Evolutionary conservation across 768 basidiomycete genomes (phyloP).

Genomic region (Mycena polygramma): DNA sequence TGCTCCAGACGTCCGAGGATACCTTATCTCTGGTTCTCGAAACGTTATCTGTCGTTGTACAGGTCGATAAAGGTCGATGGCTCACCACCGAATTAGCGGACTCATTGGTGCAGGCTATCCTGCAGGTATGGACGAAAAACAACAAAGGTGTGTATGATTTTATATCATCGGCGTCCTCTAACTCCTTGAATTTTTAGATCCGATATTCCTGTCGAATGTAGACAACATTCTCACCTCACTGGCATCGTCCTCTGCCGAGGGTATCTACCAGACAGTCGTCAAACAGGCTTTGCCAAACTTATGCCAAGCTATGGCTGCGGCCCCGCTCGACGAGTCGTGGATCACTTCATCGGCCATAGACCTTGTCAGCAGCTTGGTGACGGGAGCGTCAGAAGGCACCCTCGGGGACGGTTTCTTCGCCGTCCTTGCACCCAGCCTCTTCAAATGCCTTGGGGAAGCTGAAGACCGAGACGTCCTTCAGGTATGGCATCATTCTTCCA

Average conservation of each 20-base stretch:
- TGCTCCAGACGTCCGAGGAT: slow-evolving; percentile 86
- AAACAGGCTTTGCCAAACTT: slow-evolving; percentile 81
- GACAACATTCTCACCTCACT: slow-evolving; percentile 84
- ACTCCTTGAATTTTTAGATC: slow-evolving; percentile 63
- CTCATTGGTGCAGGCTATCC: slow-evolving; percentile 73
- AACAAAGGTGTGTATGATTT: slow-evolving; percentile 72
- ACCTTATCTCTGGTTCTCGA: slow-evolving; percentile 91
- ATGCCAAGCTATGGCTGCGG: slow-evolving; percentile 70
- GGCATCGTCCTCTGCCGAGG: slow-evolving; percentile 67
- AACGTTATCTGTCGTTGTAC: slow-evolving; percentile 83
- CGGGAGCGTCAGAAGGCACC: slow-evolving; percentile 71
- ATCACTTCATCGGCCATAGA: slow-evolving; percentile 87
- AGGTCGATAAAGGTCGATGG: slow-evolving; percentile 82
- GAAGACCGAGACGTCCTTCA: slow-evolving; percentile 92
- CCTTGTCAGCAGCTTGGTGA: slow-evolving; percentile 77
- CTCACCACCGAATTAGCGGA: slow-evolving; percentile 74
- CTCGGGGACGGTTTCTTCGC: slow-evolving; percentile 88
- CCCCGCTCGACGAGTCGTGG: slow-evolving; percentile 77
- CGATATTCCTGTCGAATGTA: slow-evolving; percentile 88
- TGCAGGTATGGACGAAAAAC: slow-evolving; percentile 90
- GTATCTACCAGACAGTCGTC: slow-evolving; percentile 80
- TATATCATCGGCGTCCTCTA: slow-evolving; percentile 1
- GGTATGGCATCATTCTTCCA: slow-evolving; percentile 52
- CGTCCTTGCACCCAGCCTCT: slow-evolving; percentile 79
- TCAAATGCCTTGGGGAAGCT: slow-evolving; percentile 73